Base-by-base conservation (phyloP, 768 basidiomycete genomes). In the Panaeolus cyanescens region DNA sequence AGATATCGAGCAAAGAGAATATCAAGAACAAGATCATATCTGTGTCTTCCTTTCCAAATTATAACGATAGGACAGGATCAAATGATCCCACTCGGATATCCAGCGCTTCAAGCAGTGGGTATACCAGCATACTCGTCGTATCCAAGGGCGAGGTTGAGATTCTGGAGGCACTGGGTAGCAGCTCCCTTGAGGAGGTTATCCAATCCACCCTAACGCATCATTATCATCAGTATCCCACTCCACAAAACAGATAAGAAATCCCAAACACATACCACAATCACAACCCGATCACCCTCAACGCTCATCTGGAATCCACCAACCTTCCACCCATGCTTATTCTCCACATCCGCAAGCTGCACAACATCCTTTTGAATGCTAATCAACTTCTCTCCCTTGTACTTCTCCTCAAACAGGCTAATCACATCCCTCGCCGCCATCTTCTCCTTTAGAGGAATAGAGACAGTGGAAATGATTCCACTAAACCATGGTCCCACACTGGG, bases 151-250 rank as follows among this genome's bases (percentile, higher is more conserved):
- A 96, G 80, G 77, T 96, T 97, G 71, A 97, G 76, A 72, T 97
- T 97, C 90, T 96, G 95, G 63, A 99, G 72, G 74, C 96, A 98
- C 74, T 99, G 97, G n/a, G 96, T 99, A 17, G 97, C 97, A 55
- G 97, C 97, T 6, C 97, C 97, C 75, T 99, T 99, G 63, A 99
- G 80, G 59, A 99, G 77, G 77, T 99, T 99, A 72, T 99, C 97
- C 68, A 99, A 76, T 0, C 95, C 95, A 54, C 94, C 96, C 93
- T 94, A 63, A 3, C 39, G 50, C 59, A 32, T 32, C 19, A 32
- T 59, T 36, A 56, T 33, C 13, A 34, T 59, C 10, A 36, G 50
- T 6, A 59, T n/a, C 45, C 32, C 50, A 40, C 50, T 13, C 22
- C 36, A 53, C 0, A 56, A 40, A 39, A 39, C 30, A 36, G 25